phyloP scores from a whole-genome alignment of 129 eudicot genomes.

The Helianthus tuberosus region DNA sequence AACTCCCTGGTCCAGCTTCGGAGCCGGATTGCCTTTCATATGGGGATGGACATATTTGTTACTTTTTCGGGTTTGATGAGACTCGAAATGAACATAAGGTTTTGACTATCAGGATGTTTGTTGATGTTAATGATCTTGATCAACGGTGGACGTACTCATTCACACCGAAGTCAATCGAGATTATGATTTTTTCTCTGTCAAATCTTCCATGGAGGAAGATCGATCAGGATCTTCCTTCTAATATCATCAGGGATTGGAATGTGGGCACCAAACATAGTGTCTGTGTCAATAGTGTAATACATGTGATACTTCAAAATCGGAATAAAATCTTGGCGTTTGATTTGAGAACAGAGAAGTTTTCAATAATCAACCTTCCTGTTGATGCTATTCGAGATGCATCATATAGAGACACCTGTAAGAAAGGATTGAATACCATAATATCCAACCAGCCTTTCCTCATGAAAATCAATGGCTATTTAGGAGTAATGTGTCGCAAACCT shows the following conservation, averaged over 20 bases:
- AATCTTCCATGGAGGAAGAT: not conserved
- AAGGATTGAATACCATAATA: not conserved
- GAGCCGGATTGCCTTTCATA: not conserved
- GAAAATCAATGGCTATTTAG: not conserved
- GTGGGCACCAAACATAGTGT: not conserved
- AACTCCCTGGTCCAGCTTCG: not conserved
- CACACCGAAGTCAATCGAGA: not conserved
- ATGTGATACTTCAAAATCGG: not conserved
- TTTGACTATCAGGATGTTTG: not conserved
- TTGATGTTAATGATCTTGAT: no score
- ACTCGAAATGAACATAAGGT: not conserved
- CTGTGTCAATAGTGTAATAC: not conserved
- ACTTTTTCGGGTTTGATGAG: not conserved
- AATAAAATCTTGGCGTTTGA: not conserved
- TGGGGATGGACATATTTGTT: not conserved
- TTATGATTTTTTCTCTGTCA: not conserved
- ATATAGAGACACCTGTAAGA: not conserved
- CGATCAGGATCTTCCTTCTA: not conserved
- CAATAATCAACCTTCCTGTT: not conserved
- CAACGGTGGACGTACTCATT: not conserved
- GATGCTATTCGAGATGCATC: not conserved
- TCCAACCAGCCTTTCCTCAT: not conserved
- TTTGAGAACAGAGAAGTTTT: constrained; percentile 6
- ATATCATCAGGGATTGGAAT: not conserved
- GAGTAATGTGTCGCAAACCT: not conserved